phyloP scores from a whole-genome alignment of 371 early-diverging fungal species.

The Amoeboradix gromovi region DNA sequence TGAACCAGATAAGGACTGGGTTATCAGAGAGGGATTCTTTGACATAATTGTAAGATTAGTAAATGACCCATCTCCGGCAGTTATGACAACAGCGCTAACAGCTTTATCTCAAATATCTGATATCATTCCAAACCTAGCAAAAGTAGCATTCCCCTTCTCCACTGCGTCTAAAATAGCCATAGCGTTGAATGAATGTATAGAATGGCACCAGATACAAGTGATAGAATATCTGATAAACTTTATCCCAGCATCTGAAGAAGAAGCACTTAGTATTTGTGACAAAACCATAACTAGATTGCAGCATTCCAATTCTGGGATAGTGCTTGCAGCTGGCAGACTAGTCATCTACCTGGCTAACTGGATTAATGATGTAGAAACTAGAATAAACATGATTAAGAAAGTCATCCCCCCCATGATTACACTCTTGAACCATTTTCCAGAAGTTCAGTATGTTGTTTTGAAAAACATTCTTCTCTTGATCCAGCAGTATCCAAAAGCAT shows the following conservation, averaged over 20 bases:
- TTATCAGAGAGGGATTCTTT: background rate
- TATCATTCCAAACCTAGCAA: conserved; percentile 30
- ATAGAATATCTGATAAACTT: conserved; percentile 51
- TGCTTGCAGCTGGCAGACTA: conserved; percentile 57
- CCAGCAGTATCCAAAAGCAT: conserved; percentile 59
- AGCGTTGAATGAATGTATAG: conserved; percentile 82
- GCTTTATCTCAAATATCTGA: conserved; percentile 67
- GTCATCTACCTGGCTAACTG: conserved; percentile 65
- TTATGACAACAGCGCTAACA: conserved; percentile 68
- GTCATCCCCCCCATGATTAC: conserved; percentile 11
- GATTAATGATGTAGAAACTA: conserved; percentile 21
- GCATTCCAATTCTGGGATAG: conserved; percentile 87
- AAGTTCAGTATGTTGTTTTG: conserved; percentile 83
- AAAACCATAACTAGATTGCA: conserved; percentile 71
- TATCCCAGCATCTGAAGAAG: conserved; percentile 46
- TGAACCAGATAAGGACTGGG: background rate
- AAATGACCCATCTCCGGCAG: conserved; percentile 7
- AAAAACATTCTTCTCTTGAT: conserved; percentile 79
- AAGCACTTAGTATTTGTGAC: conserved; percentile 64
- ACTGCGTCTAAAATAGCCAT: conserved; percentile 15
- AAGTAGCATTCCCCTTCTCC: conserved; percentile 34
- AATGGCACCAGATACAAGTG: conserved; percentile 86
- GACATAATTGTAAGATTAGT: background rate
- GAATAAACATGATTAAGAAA: conserved; percentile 16
- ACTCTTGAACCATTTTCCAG: conserved; percentile 53